phyloP scores from a whole-genome alignment of 2,329 filamentous ascomycete genomes.

The Aspergillus novoparasiticus region DNA sequence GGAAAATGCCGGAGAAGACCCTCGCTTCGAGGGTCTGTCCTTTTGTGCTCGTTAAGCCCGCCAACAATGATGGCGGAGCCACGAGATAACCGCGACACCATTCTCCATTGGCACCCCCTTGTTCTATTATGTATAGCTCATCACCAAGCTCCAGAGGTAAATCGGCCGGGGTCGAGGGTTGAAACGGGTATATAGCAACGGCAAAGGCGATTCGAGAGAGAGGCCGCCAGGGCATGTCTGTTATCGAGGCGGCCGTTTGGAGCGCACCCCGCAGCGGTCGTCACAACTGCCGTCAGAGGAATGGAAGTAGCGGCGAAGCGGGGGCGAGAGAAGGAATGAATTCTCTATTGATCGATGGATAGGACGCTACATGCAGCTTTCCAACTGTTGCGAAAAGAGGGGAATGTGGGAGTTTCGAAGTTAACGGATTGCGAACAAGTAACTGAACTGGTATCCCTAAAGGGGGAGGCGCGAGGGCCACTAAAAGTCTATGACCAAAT shows the following conservation, averaged over 20 bases:
- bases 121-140: conserved; percentile 98
- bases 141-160: conserved; percentile 96
- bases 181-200: conserved; percentile 92
- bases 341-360: conserved; percentile 28
- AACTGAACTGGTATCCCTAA: conserved; percentile 5
- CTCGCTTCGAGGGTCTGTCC: conserved; percentile 92
- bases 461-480: conserved; percentile 12
- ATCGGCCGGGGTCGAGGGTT: conserved; percentile 82
- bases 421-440: conserved; percentile 8
- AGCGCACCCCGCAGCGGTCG: conserved; percentile 24
- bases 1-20: conserved; percentile 98
- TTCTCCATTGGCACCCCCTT: conserved; percentile 78
- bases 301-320: conserved; percentile 24
- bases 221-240: conserved; percentile 90
- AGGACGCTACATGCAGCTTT: conserved; percentile 31
- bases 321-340: conserved; percentile 20
- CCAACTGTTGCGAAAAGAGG: conserved; percentile 16
- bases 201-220: conserved; percentile 97
- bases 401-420: conserved; percentile 27
- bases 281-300: conserved; percentile 28
- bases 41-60: conserved; percentile 85
- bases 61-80: conserved; percentile 87
- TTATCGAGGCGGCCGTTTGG: conserved; percentile 20
- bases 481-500: conserved; percentile 16
- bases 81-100: conserved; percentile 97